Evolutionary conservation across 345 rosid genomes (phyloP), one percentile per base, ranked within the genome.

Genomic region (Acer saccharum): DNA sequence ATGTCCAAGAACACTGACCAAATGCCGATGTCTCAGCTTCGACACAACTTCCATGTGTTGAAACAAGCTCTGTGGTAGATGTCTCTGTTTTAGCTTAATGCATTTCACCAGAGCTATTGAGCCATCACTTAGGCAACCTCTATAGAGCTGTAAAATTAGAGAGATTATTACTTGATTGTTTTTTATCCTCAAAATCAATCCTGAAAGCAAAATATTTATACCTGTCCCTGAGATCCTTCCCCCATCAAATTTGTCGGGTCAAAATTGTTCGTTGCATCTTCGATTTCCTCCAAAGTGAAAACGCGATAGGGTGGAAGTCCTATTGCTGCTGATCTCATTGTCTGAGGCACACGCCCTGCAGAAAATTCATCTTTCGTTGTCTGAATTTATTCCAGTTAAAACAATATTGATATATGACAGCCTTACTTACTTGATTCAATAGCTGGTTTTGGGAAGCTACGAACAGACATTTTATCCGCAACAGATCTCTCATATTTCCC

Each of bases 1-100:
- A 73, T 95, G 97, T 78, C 99, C 99, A 29, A 93, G 90, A 85
- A 91, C 88, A 46, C 97, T 91, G 73, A 88, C 94, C 86, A 95
- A 82, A 84, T 93, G 92, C 79, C 87, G 74, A 80, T 95, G 97
- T 81, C 99, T 90, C 29, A 95, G 85, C 90, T 95, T 95, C 65
- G 98, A 91, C 71, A 91, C 41, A 57, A 85, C 88, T 75, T 93
- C 99, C 85, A 93, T 84, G 75, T 93, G 91, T 78, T 93, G 97
- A 67, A 81, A 77, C 71, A 89, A 77, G 75, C 79, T 90, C 65
- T 90, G 97, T 11, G 91, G 91, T 74, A 83, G 73, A 77, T 83
- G 80, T 85, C 90, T 92, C 73, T 90, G 96, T 82, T 91, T 91
- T 76, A 91, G 74, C 81, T 95, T 93, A 78, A 90, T 72, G 65